Evolutionary conservation across 176 grass and related monocot species (phyloP).

Genomic region (Musa schizocarpa): DNA sequence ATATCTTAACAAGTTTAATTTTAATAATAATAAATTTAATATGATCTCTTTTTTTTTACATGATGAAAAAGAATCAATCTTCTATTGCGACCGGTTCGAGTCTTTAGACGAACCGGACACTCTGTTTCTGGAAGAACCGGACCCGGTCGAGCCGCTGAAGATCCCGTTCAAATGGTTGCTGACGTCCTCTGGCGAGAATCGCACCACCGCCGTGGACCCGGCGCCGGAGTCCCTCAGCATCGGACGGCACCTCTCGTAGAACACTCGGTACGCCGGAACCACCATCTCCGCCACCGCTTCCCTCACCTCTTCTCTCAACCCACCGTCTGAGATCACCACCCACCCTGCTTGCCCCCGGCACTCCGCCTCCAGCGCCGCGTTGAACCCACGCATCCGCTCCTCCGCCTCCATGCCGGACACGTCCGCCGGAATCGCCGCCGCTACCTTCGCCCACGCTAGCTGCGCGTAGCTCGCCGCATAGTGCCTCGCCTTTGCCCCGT

Average conservation of each 20-base stretch:
- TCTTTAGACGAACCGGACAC: background rate
- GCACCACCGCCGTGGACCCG: conserved; percentile 22
- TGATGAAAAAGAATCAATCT: background rate
- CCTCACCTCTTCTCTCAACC: conserved; percentile 28
- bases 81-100: background rate
- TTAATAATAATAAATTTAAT: too few species aligned
- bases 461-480: conserved; percentile 7
- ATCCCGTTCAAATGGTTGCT: background rate
- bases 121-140: background rate
- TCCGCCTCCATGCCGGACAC: background rate
- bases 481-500: conserved; percentile 3
- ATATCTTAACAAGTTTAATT: too few species aligned
- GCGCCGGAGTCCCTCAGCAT: conserved; percentile 19
- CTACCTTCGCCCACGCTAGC: conserved; percentile 10
- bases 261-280: conserved; percentile 40
- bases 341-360: conserved; percentile 33
- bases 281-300: conserved; percentile 26
- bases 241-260: conserved; percentile 32
- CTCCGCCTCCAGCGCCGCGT: conserved; percentile 17
- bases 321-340: conserved; percentile 38
- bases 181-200: conserved; percentile 14
- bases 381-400: conserved; percentile 26
- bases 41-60: too few species aligned
- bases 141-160: background rate
- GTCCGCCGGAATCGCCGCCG: conserved; percentile 7